phyloP scores from a whole-genome alignment of 2,329 filamentous ascomycete species.

The Talaromyces sp. region DNA sequence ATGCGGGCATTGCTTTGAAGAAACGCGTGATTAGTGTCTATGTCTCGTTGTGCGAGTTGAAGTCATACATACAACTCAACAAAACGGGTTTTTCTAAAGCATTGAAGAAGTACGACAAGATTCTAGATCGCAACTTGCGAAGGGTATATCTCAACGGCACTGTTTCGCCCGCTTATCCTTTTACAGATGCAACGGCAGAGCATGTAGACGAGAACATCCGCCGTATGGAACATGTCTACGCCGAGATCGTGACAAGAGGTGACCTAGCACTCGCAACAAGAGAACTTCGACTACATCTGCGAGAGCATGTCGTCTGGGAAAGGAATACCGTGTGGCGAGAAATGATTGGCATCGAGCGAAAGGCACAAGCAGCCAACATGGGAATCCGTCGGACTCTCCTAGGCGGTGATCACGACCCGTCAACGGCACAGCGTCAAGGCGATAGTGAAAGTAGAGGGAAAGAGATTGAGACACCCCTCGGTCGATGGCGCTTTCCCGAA shows the following conservation, averaged over 20 bases:
- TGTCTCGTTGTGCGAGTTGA: slow-evolving; percentile 89
- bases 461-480: slow-evolving; percentile 74
- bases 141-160: slow-evolving; percentile 68
- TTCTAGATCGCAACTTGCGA: slow-evolving; percentile 76
- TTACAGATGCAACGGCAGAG: slow-evolving; percentile 68
- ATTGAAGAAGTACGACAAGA: slow-evolving; percentile 98
- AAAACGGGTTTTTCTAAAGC: slow-evolving; percentile 95
- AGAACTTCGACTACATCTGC: slow-evolving; percentile 82
- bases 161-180: slow-evolving; percentile 78
- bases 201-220: slow-evolving; percentile 67
- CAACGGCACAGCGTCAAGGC: slow-evolving; percentile 72
- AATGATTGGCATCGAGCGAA: slow-evolving; percentile 95
- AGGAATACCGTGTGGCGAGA: slow-evolving; percentile 98
- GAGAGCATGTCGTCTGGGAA: slow-evolving; percentile 98
- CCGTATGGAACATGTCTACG: slow-evolving; percentile 75
- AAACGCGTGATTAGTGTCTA: slow-evolving; percentile 85
- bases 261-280: slow-evolving; percentile 73
- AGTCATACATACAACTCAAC: slow-evolving; percentile 94
- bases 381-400: slow-evolving; percentile 75
- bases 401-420: slow-evolving; percentile 66
- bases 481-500: slow-evolving; percentile 67
- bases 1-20: slow-evolving; percentile 79
- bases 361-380: slow-evolving; percentile 88
- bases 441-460: slow-evolving; percentile 70
- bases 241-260: slow-evolving; percentile 75